Percentiles rank a stretch among this genome's conserved stretches.
These are phyloP conservation scores for Termitomyces sp. DNA, from an alignment of 768 basidiomycete species.

Conservation along the genomic window DNA sequence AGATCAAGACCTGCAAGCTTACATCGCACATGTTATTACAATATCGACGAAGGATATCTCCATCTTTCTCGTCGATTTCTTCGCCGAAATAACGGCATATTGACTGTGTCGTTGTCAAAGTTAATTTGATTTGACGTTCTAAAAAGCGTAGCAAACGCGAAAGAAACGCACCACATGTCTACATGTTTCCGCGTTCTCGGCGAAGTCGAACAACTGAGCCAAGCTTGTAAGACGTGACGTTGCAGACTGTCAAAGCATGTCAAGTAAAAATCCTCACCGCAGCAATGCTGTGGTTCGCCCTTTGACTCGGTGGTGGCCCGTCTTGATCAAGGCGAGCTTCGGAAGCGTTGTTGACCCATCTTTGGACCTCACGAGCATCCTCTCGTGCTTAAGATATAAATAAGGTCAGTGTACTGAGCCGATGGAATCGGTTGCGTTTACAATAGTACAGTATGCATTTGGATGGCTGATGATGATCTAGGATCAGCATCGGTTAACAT, in stretches of 20 bases:
- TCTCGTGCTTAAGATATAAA: slow-evolving; percentile 69
- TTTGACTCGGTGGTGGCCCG: slow-evolving; percentile 62
- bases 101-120: slow-evolving; percentile 31
- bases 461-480: slow-evolving; percentile 48
- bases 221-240: background rate
- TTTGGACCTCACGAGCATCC: slow-evolving; percentile 54
- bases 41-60: slow-evolving; percentile 39
- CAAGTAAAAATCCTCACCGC: slow-evolving; percentile 37
- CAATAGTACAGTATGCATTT: slow-evolving; percentile 85
- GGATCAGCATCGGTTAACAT: background rate
- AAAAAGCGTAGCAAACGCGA: background rate
- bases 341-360: slow-evolving; percentile 43
- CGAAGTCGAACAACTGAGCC: slow-evolving; percentile 36
- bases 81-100: slow-evolving; percentile 85
- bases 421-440: slow-evolving; percentile 24
- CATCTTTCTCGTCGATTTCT: slow-evolving; percentile 43
- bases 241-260: background rate
- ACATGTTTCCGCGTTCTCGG: slow-evolving; percentile 56
- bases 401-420: background rate
- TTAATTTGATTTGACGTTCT: background rate
- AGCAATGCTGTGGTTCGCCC: slow-evolving; percentile 58
- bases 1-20: slow-evolving; percentile 15
- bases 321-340: slow-evolving; percentile 42
- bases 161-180: slow-evolving; percentile 59
- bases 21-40: slow-evolving; percentile 85